Evolutionary conservation across 176 grass and related monocot genomes (phyloP).

Genomic region (Juncus inflexus): DNA sequence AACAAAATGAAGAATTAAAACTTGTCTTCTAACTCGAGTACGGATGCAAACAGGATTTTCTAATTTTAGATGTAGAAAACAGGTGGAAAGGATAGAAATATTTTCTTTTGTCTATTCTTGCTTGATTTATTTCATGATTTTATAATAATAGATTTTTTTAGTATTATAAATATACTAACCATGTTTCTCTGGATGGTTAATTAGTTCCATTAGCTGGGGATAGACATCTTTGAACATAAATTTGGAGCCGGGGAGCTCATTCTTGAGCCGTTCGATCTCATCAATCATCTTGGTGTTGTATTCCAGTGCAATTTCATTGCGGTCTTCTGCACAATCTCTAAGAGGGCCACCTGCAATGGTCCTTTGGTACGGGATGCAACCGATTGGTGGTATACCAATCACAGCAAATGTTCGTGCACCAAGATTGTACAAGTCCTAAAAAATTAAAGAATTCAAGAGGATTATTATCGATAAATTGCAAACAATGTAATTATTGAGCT

Average conservation of each 20-base stretch:
- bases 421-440: slow-evolving; percentile 25
- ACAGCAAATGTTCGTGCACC: slow-evolving; percentile 41
- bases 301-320: slow-evolving; percentile 43
- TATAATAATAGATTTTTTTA: too few species aligned
- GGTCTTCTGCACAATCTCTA: slow-evolving; percentile 37
- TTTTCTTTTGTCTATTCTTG: too few species aligned
- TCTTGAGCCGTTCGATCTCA: slow-evolving; percentile 22
- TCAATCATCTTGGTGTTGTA: slow-evolving; percentile 40
- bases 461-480: neutral
- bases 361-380: slow-evolving; percentile 51
- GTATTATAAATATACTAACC: slow-evolving; percentile 6
- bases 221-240: slow-evolving; percentile 46
- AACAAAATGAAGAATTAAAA: neutral
- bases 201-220: slow-evolving; percentile 36
- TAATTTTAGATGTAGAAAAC: slow-evolving; percentile 22
- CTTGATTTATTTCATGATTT: too few species aligned
- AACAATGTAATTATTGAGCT: too few species aligned
- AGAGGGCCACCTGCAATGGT: slow-evolving; percentile 35
- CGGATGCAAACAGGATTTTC: slow-evolving; percentile 4
- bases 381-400: slow-evolving; percentile 37
- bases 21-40: too few species aligned
- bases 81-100: neutral
- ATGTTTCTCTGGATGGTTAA: slow-evolving; percentile 21
- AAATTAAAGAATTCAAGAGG: neutral
- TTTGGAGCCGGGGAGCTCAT: slow-evolving; percentile 22